A percentile compares a stretch with the other conserved stretches of the same genome.
phyloP scores from a whole-genome alignment of 2,329 filamentous ascomycete genomes.

The Xylariomycetidae sp. region DNA sequence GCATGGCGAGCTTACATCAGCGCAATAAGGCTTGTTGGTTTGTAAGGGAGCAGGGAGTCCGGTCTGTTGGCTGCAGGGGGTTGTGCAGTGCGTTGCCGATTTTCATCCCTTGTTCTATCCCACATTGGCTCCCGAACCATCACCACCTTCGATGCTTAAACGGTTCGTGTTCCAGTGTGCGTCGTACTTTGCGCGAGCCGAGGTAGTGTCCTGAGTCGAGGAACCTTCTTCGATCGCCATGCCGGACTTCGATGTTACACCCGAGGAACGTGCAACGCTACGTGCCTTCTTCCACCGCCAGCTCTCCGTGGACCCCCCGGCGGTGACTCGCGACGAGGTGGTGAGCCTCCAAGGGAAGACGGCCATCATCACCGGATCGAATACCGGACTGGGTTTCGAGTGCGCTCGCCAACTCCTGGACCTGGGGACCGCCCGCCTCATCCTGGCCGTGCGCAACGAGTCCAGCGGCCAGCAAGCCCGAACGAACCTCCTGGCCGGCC shows the following conservation, averaged over 20 bases:
- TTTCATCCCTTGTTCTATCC: no score
- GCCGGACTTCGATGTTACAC: constrained; percentile 8
- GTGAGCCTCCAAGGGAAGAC: constrained; percentile 5
- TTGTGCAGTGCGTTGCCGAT: no score
- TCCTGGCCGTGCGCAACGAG: constrained; percentile 26
- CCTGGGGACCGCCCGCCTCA: constrained; percentile 23
- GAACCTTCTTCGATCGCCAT: no score
- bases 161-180: no score
- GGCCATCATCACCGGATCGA: constrained; percentile 28
- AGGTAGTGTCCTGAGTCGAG: no score
- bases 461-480: constrained; percentile 18
- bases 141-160: no score
- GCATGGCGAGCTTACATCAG: no score
- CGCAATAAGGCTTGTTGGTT: no score
- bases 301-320: constrained; percentile 2
- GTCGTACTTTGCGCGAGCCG: no score
- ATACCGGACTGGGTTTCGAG: constrained; percentile 28
- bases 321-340: neutral
- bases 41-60: no score
- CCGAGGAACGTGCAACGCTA: constrained; percentile 9
- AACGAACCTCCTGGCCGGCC: neutral
- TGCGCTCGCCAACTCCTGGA: constrained; percentile 24
- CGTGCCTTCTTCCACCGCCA: constrained; percentile 5
- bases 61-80: no score
- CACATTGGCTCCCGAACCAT: no score